Evolutionary conservation across 2,329 filamentous ascomycete genomes (phyloP).

Genomic region (Aspergillus japonicus): DNA sequence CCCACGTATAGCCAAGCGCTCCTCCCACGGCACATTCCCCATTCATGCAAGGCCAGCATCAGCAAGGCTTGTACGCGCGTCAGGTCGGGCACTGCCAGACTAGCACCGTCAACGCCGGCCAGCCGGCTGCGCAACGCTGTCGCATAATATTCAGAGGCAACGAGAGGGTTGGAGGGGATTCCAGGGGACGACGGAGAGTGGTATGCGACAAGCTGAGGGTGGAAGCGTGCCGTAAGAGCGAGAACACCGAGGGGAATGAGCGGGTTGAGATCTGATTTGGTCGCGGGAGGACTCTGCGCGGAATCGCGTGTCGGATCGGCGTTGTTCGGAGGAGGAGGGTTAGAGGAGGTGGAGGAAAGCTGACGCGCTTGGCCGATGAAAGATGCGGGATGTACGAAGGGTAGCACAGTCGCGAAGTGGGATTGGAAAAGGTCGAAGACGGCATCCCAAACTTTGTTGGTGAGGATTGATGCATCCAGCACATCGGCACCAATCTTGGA

Average conservation of each 20-base stretch:
- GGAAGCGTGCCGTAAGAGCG: conserved; percentile 56
- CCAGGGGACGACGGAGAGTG: conserved; percentile 48
- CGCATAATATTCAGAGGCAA: conserved; percentile 57
- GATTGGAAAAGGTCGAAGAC: conserved; percentile 60
- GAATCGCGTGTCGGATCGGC: conserved; percentile 21
- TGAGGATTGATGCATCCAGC: conserved; percentile 52
- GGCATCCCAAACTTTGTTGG: conserved; percentile 56
- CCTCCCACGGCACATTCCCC: conserved; percentile 55
- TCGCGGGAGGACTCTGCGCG: conserved; percentile 28
- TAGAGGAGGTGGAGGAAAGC: conserved; percentile 26
- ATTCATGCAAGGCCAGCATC: conserved; percentile 59
- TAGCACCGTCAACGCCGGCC: conserved; percentile 43
- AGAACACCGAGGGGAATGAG: conserved; percentile 57
- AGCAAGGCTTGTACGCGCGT: conserved; percentile 54
- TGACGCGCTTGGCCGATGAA: conserved; percentile 52
- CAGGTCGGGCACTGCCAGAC: conserved; percentile 46
- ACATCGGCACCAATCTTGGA: conserved; percentile 43
- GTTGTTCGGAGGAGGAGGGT: conserved; percentile 19
- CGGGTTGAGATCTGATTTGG: conserved; percentile 41
- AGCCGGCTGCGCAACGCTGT: conserved; percentile 51
- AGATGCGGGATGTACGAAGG: conserved; percentile 56
- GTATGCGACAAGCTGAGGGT: conserved; percentile 49
- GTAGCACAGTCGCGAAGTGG: conserved; percentile 57
- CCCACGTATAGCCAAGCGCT: conserved; percentile 54
- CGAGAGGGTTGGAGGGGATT: conserved; percentile 48